Evolutionary conservation across 345 rosid species (phyloP).

Genomic region (Aquilaria yunnanensis): DNA sequence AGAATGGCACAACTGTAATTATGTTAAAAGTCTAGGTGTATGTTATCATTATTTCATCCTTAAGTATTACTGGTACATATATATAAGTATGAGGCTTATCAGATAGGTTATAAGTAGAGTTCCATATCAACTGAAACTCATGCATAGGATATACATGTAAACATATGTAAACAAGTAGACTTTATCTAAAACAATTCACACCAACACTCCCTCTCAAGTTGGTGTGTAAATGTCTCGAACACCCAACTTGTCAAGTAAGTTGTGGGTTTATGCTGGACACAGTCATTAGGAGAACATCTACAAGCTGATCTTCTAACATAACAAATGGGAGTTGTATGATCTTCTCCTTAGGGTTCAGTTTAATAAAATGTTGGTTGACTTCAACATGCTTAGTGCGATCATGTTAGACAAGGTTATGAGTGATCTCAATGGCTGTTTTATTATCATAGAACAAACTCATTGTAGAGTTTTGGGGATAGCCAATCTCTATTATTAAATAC

Average conservation of each 20-base stretch:
- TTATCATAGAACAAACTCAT: conserved; percentile 7
- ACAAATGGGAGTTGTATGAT: background rate
- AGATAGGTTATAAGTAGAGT: too few relatives aligned
- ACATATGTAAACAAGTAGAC: too few relatives aligned
- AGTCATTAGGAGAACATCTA: background rate
- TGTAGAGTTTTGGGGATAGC: background rate
- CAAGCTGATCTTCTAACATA: background rate
- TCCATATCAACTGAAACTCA: too few relatives aligned
- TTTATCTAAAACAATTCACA: too few relatives aligned
- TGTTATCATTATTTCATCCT: too few relatives aligned
- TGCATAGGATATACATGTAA: too few relatives aligned
- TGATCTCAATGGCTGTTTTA: background rate
- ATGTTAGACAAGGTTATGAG: conserved; percentile 5
- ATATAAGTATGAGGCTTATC: too few relatives aligned
- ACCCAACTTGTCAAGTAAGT: background rate
- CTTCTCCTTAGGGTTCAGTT: conserved; percentile 1
- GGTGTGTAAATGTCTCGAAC: too few relatives aligned
- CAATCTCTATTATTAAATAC: background rate
- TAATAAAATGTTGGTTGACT: conserved; percentile 7
- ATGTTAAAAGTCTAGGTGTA: too few relatives aligned
- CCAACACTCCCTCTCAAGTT: too few relatives aligned
- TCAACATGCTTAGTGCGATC: background rate
- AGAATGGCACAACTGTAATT: too few relatives aligned
- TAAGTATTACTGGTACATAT: too few relatives aligned
- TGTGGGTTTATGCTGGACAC: background rate